phyloP scores from a whole-genome alignment of 768 basidiomycete species.

The Cyathus striatus region DNA sequence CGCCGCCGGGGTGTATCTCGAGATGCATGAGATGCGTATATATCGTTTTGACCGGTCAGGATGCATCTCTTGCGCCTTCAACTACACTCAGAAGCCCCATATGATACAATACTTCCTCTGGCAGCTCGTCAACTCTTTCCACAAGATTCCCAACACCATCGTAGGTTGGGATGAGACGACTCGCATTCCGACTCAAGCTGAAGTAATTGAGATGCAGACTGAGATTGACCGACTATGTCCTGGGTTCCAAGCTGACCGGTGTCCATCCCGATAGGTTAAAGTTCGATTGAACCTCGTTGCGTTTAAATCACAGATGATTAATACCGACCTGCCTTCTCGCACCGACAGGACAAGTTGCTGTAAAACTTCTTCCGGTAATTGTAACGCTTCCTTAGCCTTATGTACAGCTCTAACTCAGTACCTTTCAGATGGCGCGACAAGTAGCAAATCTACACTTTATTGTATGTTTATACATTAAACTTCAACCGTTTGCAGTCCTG shows the following conservation, averaged over 20 bases:
- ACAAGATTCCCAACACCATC: neutral
- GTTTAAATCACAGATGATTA: neutral
- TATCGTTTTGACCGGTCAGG: constrained; percentile 1
- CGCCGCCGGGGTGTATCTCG: constrained; percentile 1
- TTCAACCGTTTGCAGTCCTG: neutral
- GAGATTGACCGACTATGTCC: neutral
- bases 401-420: too few species aligned
- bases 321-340: neutral
- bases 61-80: neutral
- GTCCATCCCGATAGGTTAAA: neutral
- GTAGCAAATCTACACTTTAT: neutral
- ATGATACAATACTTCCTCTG: neutral
- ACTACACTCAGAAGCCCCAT: neutral
- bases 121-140: neutral
- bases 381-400: too few species aligned
- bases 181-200: neutral
- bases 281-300: neutral
- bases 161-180: neutral
- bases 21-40: neutral
- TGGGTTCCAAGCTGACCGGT: neutral
- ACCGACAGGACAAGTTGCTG: neutral
- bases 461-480: neutral
- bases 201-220: neutral
- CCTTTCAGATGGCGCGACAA: too few species aligned
- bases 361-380: neutral